Percentiles rank a stretch among this genome's conserved stretches.
phyloP scores from a whole-genome alignment of 495 filamentous ascomycete genomes.

The Hypoxylon rickii region DNA sequence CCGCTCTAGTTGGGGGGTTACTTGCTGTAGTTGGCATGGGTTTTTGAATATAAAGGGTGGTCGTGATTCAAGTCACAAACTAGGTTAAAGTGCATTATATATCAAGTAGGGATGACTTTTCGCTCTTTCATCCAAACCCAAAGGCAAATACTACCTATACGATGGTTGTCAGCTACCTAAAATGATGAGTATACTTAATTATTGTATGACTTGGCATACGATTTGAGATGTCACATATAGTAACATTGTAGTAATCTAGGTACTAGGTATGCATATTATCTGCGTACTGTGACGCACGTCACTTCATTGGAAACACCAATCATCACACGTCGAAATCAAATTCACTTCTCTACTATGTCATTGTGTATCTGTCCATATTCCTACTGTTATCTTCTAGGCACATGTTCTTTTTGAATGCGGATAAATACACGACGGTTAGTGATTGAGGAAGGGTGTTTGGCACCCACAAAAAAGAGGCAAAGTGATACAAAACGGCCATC shows the following conservation, averaged over 20 bases:
- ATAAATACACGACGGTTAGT: slow-evolving; percentile 4
- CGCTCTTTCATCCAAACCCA: neutral
- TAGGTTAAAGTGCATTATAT: neutral
- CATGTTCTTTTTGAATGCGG: neutral
- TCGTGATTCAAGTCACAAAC: slow-evolving; percentile 1
- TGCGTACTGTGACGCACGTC: neutral
- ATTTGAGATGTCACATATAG: neutral
- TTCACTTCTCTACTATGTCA: neutral
- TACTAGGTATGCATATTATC: slow-evolving; percentile 13
- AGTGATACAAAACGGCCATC: slow-evolving; percentile 11
- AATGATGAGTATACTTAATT: neutral
- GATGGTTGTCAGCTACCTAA: neutral
- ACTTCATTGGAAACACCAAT: neutral
- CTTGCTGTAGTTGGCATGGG: slow-evolving; percentile 11
- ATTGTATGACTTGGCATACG: neutral
- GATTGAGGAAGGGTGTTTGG: neutral
- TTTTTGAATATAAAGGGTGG: slow-evolving; percentile 5
- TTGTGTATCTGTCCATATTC: neutral
- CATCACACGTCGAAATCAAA: neutral
- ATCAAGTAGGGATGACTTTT: neutral
- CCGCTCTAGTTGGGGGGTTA: slow-evolving; percentile 9
- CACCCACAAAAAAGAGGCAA: neutral
- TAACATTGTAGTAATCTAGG: slow-evolving; percentile 18
- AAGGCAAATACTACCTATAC: neutral
- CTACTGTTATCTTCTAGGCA: neutral